Conservation (phyloP, 2,329 filamentous ascomycete genomes). For the Clonostachys solani region DNA sequence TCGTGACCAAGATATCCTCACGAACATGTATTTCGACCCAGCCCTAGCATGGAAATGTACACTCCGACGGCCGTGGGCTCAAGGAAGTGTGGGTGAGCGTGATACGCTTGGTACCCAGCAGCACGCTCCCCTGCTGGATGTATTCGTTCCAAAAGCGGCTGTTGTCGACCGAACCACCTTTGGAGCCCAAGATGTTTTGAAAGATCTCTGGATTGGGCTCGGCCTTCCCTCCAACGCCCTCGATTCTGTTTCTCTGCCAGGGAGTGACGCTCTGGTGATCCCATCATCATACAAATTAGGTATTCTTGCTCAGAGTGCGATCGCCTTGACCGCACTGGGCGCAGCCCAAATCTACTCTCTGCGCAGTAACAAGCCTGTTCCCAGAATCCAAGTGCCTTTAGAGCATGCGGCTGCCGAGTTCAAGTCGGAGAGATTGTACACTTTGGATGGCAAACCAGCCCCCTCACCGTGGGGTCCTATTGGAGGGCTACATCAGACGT, state of each 20-base stretch:
- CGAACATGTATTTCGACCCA: constrained; percentile 31
- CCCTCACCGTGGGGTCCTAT: constrained; percentile 32
- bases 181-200: constrained; percentile 5
- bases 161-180: background rate
- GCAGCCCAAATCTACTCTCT: constrained; percentile 39
- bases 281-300: constrained; percentile 52
- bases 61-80: constrained; percentile 25
- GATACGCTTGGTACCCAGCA: constrained; percentile 32
- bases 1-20: constrained; percentile 17
- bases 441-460: constrained; percentile 27
- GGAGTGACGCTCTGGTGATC: constrained; percentile 14
- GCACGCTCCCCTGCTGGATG: constrained; percentile 23
- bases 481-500: constrained; percentile 44
- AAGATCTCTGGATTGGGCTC: constrained; percentile 4
- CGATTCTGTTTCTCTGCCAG: constrained; percentile 7
- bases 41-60: constrained; percentile 40
- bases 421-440: constrained; percentile 45
- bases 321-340: constrained; percentile 43
- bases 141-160: constrained; percentile 9
- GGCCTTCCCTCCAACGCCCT: constrained; percentile 6
- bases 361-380: constrained; percentile 17
- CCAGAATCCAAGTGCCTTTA: constrained; percentile 33
- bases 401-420: constrained; percentile 47
- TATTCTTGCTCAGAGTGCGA: constrained; percentile 44
- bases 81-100: constrained; percentile 26